Percentiles rank a stretch among this genome's conserved stretches.
Evolutionary conservation across 1,284 basidiomycete species (phyloP).

Genomic region (Heterobasidion occidentale): DNA sequence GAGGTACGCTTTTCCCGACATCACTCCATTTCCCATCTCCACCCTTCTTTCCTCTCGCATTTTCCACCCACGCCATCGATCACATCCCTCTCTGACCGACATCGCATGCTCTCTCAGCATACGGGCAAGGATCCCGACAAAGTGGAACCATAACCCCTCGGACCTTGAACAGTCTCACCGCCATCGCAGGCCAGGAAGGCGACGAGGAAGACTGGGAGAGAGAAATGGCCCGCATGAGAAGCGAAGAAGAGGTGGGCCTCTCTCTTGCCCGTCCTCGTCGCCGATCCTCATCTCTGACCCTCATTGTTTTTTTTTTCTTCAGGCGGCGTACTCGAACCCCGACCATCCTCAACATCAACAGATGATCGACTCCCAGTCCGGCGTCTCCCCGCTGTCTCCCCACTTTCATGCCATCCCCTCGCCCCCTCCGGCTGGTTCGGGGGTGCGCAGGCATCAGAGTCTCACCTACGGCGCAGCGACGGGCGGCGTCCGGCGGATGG

Average conservation of each 20-base stretch:
- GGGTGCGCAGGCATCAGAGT: constrained; percentile 71
- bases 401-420: constrained; percentile 52
- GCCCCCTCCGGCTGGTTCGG: constrained; percentile 58
- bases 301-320: neutral
- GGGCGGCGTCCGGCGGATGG: constrained; percentile 35
- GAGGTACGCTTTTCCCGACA: constrained; percentile 38
- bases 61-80: constrained; percentile 4
- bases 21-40: neutral
- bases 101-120: constrained; percentile 30
- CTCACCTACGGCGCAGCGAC: constrained; percentile 58
- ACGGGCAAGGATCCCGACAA: constrained; percentile 38
- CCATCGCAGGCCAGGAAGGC: constrained; percentile 75
- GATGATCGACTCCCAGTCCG: constrained; percentile 36
- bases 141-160: constrained; percentile 59
- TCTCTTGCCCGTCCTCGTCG: neutral
- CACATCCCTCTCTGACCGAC: constrained; percentile 14
- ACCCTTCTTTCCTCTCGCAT: constrained; percentile 8
- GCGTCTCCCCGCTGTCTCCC: constrained; percentile 54
- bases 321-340: constrained; percentile 24
- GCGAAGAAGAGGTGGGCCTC: constrained; percentile 51
- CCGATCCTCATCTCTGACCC: neutral
- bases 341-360: constrained; percentile 43
- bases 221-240: constrained; percentile 45
- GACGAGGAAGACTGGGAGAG: constrained; percentile 81
- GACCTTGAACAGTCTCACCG: constrained; percentile 71